A percentile compares a stretch with the other conserved stretches of the same genome.
These are phyloP conservation scores for Pneumocystis jirovecii DNA, from an alignment of 1,139 yeast species.

Conservation along the genomic window DNA sequence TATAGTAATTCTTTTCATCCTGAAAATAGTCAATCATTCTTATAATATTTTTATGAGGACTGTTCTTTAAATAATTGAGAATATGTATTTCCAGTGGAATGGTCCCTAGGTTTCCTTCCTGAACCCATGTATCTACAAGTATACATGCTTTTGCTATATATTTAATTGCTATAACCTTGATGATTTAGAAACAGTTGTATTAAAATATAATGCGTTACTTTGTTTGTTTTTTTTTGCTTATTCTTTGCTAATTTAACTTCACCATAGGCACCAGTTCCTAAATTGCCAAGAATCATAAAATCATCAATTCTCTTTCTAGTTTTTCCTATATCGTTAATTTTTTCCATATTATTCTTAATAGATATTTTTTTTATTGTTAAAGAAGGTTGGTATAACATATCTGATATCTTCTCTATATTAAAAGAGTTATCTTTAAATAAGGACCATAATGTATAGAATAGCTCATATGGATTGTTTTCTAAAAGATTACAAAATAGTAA, in stretches of 20 bases:
- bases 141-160: background rate
- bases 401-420: background rate
- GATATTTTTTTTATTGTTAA: background rate
- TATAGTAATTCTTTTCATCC: background rate
- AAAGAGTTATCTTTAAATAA: background rate
- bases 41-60: background rate
- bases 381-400: background rate
- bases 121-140: background rate
- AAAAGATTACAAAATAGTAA: background rate
- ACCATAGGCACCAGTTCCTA: background rate
- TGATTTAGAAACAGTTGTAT: background rate
- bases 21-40: background rate
- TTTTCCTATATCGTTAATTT: background rate
- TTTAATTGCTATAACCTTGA: background rate
- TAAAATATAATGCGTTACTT: background rate
- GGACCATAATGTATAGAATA: background rate
- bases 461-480: background rate
- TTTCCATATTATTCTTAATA: background rate
- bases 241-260: background rate
- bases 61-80: background rate
- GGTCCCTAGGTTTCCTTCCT: background rate
- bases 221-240: background rate
- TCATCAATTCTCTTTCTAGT: background rate
- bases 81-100: background rate
- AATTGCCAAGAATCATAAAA: background rate